A percentile compares a stretch with the other conserved stretches of the same genome.
These are phyloP conservation scores for Lagenidium sp. DNA, from an alignment of 352 stramenopile species.

Conservation along the genomic window DNA sequence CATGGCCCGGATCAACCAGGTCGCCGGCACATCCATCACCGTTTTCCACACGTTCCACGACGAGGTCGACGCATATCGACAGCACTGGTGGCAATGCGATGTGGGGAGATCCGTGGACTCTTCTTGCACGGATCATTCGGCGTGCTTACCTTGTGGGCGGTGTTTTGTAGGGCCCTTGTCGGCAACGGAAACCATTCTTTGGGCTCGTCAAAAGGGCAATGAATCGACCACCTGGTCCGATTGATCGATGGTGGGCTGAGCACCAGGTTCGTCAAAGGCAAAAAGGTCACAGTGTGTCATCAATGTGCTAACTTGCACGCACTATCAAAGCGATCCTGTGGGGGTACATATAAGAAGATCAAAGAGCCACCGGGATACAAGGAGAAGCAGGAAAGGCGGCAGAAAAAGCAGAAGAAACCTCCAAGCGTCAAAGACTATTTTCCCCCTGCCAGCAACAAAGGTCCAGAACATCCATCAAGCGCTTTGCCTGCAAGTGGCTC, in stretches of 20 bases:
- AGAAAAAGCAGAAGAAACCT: slow-evolving; percentile 32
- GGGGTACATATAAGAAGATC: slow-evolving; percentile 63
- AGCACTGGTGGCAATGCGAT: slow-evolving; percentile 83
- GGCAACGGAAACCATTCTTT: slow-evolving; percentile 53
- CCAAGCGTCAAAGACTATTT: slow-evolving; percentile 26
- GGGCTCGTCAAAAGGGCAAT: slow-evolving; percentile 81
- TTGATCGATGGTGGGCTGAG: slow-evolving; percentile 65
- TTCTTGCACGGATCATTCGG: no score
- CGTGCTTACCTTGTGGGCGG: no score
- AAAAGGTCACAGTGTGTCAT: not conserved
- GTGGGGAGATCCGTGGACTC: slow-evolving; percentile 18
- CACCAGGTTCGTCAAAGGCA: slow-evolving; percentile 22
- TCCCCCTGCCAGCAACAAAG: no score
- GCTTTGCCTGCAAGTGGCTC: no score
- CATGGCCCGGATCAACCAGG: slow-evolving; percentile 71
- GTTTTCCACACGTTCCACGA: slow-evolving; percentile 88
- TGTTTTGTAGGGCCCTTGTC: slow-evolving; percentile 72
- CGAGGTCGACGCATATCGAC: slow-evolving; percentile 79
- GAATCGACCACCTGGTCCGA: slow-evolving; percentile 72
- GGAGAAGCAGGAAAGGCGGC: slow-evolving; percentile 27
- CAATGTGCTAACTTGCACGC: not conserved
- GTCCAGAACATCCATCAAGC: no score
- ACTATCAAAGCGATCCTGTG: slow-evolving; percentile 32
- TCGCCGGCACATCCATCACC: slow-evolving; percentile 64
- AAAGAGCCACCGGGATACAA: slow-evolving; percentile 56